Percentiles rank a stretch among this genome's conserved stretches.
Conservation (phyloP, 441 rosid genomes). For the Syzygium syzygioides region DNA sequence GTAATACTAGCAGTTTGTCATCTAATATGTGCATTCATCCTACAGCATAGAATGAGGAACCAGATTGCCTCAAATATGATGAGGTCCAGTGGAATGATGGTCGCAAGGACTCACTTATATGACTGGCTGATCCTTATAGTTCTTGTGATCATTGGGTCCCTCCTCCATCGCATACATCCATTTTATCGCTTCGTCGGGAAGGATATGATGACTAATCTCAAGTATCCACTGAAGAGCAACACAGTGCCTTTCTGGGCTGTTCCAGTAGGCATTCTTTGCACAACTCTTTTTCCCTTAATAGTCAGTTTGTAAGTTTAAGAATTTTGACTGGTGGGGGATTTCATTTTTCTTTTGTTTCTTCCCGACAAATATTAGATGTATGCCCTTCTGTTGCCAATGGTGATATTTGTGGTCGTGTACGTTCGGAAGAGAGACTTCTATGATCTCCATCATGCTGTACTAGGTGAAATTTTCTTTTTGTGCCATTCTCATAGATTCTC, state of each 20-base stretch:
- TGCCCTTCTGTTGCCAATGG: slow-evolving; percentile 47
- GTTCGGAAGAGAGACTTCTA: slow-evolving; percentile 66
- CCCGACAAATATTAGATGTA: neutral
- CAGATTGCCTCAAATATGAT: neutral
- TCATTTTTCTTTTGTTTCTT: neutral
- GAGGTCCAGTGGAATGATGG: neutral
- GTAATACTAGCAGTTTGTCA: neutral
- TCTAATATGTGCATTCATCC: neutral
- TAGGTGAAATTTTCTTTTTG: slow-evolving; percentile 35
- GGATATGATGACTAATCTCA: slow-evolving; percentile 5
- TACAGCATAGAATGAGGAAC: neutral
- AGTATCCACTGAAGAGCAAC: slow-evolving; percentile 4
- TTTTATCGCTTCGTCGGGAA: slow-evolving; percentile 7
- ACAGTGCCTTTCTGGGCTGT: slow-evolving; percentile 14
- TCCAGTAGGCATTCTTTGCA: neutral
- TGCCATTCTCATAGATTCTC: neutral
- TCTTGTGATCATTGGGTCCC: neutral
- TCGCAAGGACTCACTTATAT: slow-evolving; percentile 5
- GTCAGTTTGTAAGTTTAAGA: neutral
- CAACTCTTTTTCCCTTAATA: neutral
- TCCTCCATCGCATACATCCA: slow-evolving; percentile 1
- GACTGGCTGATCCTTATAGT: slow-evolving; percentile 9
- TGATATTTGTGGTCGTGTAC: slow-evolving; percentile 50
- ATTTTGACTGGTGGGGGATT: neutral
- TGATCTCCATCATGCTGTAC: slow-evolving; percentile 80